phyloP scores from a whole-genome alignment of 805 yeast genomes.

The Kazachstania africana region DNA sequence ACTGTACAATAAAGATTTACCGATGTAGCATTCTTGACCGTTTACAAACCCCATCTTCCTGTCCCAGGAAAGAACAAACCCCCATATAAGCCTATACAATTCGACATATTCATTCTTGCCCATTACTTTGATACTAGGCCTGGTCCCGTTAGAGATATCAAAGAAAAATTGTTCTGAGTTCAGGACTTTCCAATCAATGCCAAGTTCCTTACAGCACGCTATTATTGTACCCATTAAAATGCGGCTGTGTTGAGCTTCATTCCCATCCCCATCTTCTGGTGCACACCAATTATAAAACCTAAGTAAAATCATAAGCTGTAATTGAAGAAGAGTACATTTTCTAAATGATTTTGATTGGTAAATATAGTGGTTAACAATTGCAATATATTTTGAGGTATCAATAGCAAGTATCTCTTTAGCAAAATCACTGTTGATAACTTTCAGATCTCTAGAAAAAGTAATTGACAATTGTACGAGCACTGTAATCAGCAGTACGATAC shows the following conservation, averaged over 20 bases:
- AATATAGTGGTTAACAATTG: slow-evolving; percentile 15
- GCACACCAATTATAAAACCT: slow-evolving; percentile 25
- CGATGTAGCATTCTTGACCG: slow-evolving; percentile 21
- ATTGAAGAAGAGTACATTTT: slow-evolving; percentile 20
- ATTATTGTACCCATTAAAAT: slow-evolving; percentile 21
- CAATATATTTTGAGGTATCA: slow-evolving; percentile 15
- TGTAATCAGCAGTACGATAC: slow-evolving; percentile 15
- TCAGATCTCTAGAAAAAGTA: slow-evolving; percentile 7
- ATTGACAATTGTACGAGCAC: slow-evolving; percentile 16
- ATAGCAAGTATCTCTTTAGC: slow-evolving; percentile 7
- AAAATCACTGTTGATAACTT: neutral
- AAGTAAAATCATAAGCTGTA: slow-evolving; percentile 18
- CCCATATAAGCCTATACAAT: slow-evolving; percentile 17
- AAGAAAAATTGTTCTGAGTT: slow-evolving; percentile 9
- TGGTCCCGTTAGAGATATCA: slow-evolving; percentile 11
- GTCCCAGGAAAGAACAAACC: slow-evolving; percentile 21
- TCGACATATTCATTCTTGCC: slow-evolving; percentile 8
- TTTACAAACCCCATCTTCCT: slow-evolving; percentile 19
- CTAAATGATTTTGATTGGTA: slow-evolving; percentile 16
- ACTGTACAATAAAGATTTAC: slow-evolving; percentile 12
- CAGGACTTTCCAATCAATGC: slow-evolving; percentile 18
- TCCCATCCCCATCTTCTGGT: slow-evolving; percentile 26
- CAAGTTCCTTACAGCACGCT: slow-evolving; percentile 20
- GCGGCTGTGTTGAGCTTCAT: slow-evolving; percentile 18
- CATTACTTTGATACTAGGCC: slow-evolving; percentile 11